Base-by-base conservation (phyloP, 306 rosid genomes). In the Cucurbita pepo region DNA sequence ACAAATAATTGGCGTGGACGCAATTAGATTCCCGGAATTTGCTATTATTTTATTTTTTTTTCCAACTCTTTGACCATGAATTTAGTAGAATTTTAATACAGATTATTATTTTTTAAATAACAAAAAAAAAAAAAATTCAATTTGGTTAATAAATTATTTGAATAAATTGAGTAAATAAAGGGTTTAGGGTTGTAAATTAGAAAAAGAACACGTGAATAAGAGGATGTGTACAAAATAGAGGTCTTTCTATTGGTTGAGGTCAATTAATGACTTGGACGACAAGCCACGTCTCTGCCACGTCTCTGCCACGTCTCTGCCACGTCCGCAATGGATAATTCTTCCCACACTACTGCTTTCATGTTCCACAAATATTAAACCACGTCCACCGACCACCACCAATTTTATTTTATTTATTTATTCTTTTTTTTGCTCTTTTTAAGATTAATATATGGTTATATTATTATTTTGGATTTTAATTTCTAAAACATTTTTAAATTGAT, bases 261-360 rank as follows among this genome's bases (percentile, higher is more conserved):
- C 72, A 65, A 21, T 6, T 13, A 21, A 22, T 65, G 72, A 65
- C 72, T 44, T 65, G 72, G 55, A 44, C 15, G 72, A 44, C 53
- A 65, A 65, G 72, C 5, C 72, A 65, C 72, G 72, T 44, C 3
- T 65, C 40, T 44, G 72, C 5, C 72, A 65, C 72, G 72, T 44
- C 3, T 65, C 40, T 44, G 72, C 5, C 72, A 65, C 72, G 72
- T 44, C 3, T 65, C 40, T 44, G 11, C 72, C 72, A 65, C 72
- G 72, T 65, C n/a, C 44, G 72, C 72, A 19, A 5, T 1, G 55
- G 37, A 10, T 43, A 19, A 44, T 19, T 36, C 72, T 43, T 44
- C 18, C 0, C 16, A n/a, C 15, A 5, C 37, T 34, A 61, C 47
- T 61, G 22, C 15, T 38, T 14, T 44, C 48, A 5, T 16, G 6